phyloP scores from a whole-genome alignment of 768 basidiomycete species.

The Trichaptum fuscoviolaceum region DNA sequence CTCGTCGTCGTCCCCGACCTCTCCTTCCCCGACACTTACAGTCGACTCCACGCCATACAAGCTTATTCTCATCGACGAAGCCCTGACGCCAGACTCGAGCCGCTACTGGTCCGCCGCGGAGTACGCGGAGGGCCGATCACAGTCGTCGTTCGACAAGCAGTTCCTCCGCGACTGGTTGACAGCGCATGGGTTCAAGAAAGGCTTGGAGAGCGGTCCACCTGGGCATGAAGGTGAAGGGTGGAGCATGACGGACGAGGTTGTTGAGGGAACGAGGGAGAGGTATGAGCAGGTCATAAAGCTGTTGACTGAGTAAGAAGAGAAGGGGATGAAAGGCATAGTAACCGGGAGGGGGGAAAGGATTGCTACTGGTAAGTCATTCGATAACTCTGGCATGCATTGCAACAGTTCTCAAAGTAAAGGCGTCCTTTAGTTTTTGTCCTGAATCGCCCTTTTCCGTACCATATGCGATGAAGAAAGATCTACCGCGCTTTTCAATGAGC shows the following conservation, averaged over 20 bases:
- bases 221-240: constrained; percentile 71
- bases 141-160: constrained; percentile 96
- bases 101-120: constrained; percentile 86
- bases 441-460: no score
- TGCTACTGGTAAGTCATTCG: background rate
- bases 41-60: constrained; percentile 18
- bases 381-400: no score
- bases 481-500: no score
- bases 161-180: constrained; percentile 90
- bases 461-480: no score
- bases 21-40: constrained; percentile 20
- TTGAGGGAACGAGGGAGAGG: constrained; percentile 68
- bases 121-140: constrained; percentile 69
- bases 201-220: constrained; percentile 68
- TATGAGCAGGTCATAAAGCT: constrained; percentile 74
- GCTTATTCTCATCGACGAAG: constrained; percentile 90
- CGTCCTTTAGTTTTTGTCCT: no score
- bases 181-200: constrained; percentile 64
- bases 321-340: background rate
- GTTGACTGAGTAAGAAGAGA: constrained; percentile 32
- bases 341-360: background rate
- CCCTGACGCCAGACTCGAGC: constrained; percentile 96
- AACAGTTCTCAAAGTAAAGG: no score
- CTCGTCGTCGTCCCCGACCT: constrained; percentile 10
- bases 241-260: constrained; percentile 68